Evolutionary conservation across 139 green algal species (phyloP).

Genomic region (Tetradesmus obliquus): DNA sequence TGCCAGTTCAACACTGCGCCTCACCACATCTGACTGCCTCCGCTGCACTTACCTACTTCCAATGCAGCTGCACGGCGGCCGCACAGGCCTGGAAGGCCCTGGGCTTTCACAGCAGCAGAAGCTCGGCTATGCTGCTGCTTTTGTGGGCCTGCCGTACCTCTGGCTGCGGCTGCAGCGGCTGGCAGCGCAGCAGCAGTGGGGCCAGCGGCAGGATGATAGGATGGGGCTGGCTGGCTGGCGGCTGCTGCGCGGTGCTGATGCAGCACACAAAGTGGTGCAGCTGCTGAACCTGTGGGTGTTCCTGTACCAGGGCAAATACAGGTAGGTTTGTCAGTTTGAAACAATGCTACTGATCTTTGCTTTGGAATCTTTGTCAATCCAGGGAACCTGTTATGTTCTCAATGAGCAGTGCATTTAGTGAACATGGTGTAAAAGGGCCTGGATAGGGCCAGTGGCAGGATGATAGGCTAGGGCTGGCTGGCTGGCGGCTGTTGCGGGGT

Average conservation of each 20-base stretch:
- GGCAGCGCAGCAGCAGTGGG: conserved; percentile 4
- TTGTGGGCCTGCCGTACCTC: conserved; percentile 74
- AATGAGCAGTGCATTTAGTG: no score
- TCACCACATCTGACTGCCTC: conserved; percentile 7
- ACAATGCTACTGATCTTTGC: no score
- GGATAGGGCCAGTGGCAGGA: no score
- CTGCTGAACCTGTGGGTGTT: conserved; percentile 79
- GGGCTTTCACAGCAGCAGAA: conserved; percentile 69
- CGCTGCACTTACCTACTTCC: no score
- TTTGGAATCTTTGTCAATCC: no score
- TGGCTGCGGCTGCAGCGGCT: conserved; percentile 59
- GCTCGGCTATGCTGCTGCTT: conserved; percentile 58
- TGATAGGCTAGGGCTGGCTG: not conserved
- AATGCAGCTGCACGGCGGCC: conserved; percentile 46
- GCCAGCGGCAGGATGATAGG: not conserved
- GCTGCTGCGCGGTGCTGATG: conserved; percentile 43
- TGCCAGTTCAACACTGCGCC: no score
- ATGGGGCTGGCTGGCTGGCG: conserved; percentile 1
- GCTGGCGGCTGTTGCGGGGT: conserved; percentile 28
- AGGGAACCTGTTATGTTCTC: no score
- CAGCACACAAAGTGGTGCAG: conserved; percentile 52
- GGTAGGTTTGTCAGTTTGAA: conserved; percentile 46
- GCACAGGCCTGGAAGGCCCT: conserved; percentile 76
- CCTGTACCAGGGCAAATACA: conserved; percentile 78
- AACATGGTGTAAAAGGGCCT: no score